Base-by-base conservation (phyloP, 495 filamentous ascomycete genomes). In the Cryomyces antarcticus region DNA sequence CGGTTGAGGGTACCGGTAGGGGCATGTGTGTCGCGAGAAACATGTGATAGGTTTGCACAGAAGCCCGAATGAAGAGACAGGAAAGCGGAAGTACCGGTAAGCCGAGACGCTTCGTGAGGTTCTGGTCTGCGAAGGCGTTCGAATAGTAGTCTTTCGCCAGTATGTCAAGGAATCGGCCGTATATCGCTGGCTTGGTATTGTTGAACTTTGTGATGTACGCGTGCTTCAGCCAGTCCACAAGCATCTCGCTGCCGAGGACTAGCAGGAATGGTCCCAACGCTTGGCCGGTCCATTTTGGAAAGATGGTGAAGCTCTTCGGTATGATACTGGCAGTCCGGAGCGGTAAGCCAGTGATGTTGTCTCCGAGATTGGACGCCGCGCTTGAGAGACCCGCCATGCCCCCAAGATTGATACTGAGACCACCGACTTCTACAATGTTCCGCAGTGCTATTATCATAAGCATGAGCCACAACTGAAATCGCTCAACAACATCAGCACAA, bases 171-270 rank as follows among this genome's bases (percentile, higher is more conserved):
- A 89, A 95, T 30, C 83, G 74, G 10, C 71, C 69, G 54, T 99
- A 96, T 35, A 99, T 75, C 3, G 70, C 77, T 13, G 92, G 92
- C 35, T 86, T 82, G 41, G 80, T 81, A 49, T 89, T 92, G 65
- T 99, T 99, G 66, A 99, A 99, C 58, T 99, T 99, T 47, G 75
- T 85, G 57, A 96, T 89, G 57, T 93, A 99, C 9, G 82, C 82
- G 53, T 99, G 89, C 57, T 99, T 99, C 48, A 94, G 63, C 83
- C 82, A 95, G 57, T 99, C 89, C 1, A 99, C 89, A 1, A 93
- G 60, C 81, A 93, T 94, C 61, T 99, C 89, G 28, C 82, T 89
- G 7, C 87, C 86, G 6, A 99, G 70, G 4, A 96, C 89, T 0
- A 99, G 69, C 11, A 96, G 60, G 49, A 99, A 95, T 0, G 89